Base-by-base conservation (phyloP, 1,139 yeast genomes). In the Suhomyces ambrosiae region DNA sequence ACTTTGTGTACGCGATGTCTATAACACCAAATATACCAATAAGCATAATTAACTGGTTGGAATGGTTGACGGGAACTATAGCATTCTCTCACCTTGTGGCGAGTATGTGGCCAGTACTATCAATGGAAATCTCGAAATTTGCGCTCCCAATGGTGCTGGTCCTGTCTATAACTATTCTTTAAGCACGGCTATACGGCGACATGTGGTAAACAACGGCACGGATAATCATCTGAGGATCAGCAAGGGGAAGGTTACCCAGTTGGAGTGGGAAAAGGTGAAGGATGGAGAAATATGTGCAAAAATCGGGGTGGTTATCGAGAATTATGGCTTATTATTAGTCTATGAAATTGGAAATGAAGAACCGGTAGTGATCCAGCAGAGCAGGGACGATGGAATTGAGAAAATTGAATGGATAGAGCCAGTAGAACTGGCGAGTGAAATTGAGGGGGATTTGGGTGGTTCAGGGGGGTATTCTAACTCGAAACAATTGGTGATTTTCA, bases 381-480 rank as follows among this genome's bases (percentile, higher is more conserved):
- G 58, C 14, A 38, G 35, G 12, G 33, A 39, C 3, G 70, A 63
- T 15, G 71, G 71, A 0, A 55, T 71, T 3, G 62, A 56, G 11
- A 47, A 47, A 4, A 52, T 70, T 33, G 55, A 54, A 32, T 71
- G 76, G 76, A 53, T 71, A 9, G 61, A 61, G 0, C 65, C 71
- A 0, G 44, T 51, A 3, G 30, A 19, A 5, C 43, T 33, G 2
- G 21, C 21, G n/a, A 42, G 40, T 3, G 41, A 43, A 4, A 40
- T n/a, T n/a, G n/a, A n/a, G n/a, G n/a, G n/a, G n/a, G n/a, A n/a
- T n/a, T n/a, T n/a, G n/a, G 66, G 42, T 4, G 41, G 42, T 5
- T 37, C 36, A 4, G 45, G 36, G 5, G 68, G 70, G 0, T 67
- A 68, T 45, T 15, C 42, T 7, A 67, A 67, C 40, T 51, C 63